Conservation (phyloP, 2,329 filamentous ascomycete genomes). For the Ilyonectria sp. region DNA sequence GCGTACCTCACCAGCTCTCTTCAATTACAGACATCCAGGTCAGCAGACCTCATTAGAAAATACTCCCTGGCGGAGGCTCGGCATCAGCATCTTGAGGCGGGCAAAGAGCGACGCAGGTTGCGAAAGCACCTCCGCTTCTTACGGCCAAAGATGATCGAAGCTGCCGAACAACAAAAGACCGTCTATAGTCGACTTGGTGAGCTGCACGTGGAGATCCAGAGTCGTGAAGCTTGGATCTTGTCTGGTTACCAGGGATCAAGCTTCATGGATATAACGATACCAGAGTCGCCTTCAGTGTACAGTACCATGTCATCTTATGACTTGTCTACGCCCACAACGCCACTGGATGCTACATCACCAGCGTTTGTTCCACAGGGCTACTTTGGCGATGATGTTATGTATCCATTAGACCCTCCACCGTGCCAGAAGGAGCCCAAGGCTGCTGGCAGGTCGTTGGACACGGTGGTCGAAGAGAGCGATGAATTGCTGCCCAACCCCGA, state of each 20-base stretch:
- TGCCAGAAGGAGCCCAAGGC: conserved; percentile 13
- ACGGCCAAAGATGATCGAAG: conserved; percentile 60
- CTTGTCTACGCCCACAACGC: conserved; percentile 40
- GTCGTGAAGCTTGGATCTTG: conserved; percentile 57
- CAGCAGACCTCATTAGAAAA: conserved; percentile 56
- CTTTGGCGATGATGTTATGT: conserved; percentile 29
- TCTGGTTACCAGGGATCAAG: conserved; percentile 45
- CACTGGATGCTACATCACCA: conserved; percentile 47
- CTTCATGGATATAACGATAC: conserved; percentile 29
- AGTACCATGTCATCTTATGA: conserved; percentile 28
- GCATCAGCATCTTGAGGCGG: conserved; percentile 42
- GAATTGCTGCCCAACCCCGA: conserved; percentile 28
- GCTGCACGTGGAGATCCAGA: conserved; percentile 64
- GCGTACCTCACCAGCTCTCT: conserved; percentile 62
- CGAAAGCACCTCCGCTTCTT: conserved; percentile 61
- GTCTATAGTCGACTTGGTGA: conserved; percentile 65
- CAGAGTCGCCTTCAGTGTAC: conserved; percentile 31
- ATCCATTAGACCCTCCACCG: conserved; percentile 11
- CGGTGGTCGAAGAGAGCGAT: conserved; percentile 46
- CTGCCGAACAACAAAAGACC: conserved; percentile 61
- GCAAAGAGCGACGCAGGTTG: conserved; percentile 50
- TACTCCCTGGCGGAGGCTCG: conserved; percentile 57
- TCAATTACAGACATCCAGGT: conserved; percentile 56
- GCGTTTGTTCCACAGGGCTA: conserved; percentile 52
- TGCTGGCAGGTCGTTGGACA: conserved; percentile 36